Percentiles rank a stretch among this genome's conserved stretches.
These are phyloP conservation scores for Hura crepitans DNA, from an alignment of 441 rosid genomes.

Conservation along the genomic window DNA sequence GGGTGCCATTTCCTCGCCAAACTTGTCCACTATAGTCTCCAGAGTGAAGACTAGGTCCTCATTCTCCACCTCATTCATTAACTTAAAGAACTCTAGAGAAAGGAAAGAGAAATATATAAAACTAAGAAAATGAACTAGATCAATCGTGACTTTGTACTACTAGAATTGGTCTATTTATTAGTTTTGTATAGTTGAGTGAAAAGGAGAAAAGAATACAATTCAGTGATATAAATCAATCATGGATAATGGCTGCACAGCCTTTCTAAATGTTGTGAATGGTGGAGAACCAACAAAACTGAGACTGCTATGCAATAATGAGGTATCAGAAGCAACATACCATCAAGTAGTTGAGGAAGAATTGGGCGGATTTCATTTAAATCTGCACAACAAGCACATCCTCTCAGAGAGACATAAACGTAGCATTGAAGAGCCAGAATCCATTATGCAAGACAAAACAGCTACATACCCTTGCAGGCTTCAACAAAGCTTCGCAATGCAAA, in stretches of 20 bases:
- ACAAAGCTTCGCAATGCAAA: slow-evolving; percentile 93
- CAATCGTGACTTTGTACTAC: neutral
- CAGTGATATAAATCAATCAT: neutral
- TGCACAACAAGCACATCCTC: slow-evolving; percentile 33
- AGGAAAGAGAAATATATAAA: neutral
- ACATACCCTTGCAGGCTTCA: slow-evolving; percentile 85
- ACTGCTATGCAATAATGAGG: neutral
- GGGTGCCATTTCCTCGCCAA: slow-evolving; percentile 99
- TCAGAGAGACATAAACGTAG: slow-evolving; percentile 1
- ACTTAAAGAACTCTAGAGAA: slow-evolving; percentile 81
- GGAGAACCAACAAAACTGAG: neutral
- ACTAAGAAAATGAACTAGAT: neutral
- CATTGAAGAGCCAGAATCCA: slow-evolving; percentile 1
- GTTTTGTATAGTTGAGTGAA: neutral
- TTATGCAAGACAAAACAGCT: neutral
- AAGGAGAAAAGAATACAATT: neutral
- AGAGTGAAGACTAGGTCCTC: slow-evolving; percentile 95
- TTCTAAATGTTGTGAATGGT: neutral
- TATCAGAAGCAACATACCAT: slow-evolving; percentile 48
- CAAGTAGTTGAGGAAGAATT: slow-evolving; percentile 91
- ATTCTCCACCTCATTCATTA: slow-evolving; percentile 98
- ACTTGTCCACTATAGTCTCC: slow-evolving; percentile 94
- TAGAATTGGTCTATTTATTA: slow-evolving; percentile 1
- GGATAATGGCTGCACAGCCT: neutral
- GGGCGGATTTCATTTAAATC: slow-evolving; percentile 96